Percentiles rank a stretch among this genome's conserved stretches.
Evolutionary conservation across 192 early-diverging fungal species (phyloP).

Genomic region (Entomortierella chlamydospora): DNA sequence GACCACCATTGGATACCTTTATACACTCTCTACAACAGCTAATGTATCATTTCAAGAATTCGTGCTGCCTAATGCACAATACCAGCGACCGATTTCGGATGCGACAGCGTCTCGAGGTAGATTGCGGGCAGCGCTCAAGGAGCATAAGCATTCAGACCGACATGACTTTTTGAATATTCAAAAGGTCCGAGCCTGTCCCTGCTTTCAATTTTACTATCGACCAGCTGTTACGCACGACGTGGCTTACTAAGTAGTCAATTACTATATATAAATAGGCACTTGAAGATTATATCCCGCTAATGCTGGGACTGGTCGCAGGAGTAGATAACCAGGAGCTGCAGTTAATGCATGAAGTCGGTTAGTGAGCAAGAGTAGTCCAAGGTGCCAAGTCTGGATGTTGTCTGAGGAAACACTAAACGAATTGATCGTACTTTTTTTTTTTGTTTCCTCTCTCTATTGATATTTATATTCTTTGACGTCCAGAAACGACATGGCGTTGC

Average conservation of each 20-base stretch:
- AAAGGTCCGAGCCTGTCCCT: constrained; percentile 16
- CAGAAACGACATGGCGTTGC: constrained; percentile 71
- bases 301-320: constrained; percentile 30
- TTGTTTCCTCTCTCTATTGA: background rate
- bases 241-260: background rate
- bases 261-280: constrained; percentile 28
- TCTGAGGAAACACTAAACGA: too few species aligned
- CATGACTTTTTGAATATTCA: constrained; percentile 59
- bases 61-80: constrained; percentile 50
- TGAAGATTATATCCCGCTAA: constrained; percentile 40
- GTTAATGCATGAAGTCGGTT: constrained; percentile 29
- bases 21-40: constrained; percentile 66
- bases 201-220: background rate
- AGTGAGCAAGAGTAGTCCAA: background rate
- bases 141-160: constrained; percentile 57
- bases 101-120: constrained; percentile 68
- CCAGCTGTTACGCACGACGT: too few species aligned
- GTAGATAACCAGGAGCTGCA: constrained; percentile 30
- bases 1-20: constrained; percentile 62
- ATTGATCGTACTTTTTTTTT: background rate
- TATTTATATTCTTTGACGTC: background rate
- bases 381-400: too few species aligned
- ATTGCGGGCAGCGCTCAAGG: constrained; percentile 64
- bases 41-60: constrained; percentile 67
- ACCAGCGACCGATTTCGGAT: constrained; percentile 63